Conservation (phyloP, 148 eudicot genomes). For the Limonium bicolor region DNA sequence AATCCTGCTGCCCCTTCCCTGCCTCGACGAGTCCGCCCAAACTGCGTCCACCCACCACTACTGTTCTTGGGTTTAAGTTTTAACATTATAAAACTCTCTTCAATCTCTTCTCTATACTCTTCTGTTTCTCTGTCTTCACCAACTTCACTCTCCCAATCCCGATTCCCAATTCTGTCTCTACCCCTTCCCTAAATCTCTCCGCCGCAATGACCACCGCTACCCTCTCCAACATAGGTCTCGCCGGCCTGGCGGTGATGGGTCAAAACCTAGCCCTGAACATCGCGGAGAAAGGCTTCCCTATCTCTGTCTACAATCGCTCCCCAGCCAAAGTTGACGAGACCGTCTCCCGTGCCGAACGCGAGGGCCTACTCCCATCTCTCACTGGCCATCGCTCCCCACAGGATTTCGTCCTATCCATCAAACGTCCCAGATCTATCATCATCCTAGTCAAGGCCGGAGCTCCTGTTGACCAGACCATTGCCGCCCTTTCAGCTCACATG, state of each 20-base stretch:
- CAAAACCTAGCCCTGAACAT: constrained; percentile 83
- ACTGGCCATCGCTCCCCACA: constrained; percentile 39
- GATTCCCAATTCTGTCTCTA: background rate
- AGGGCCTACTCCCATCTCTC: constrained; percentile 49
- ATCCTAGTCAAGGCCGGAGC: constrained; percentile 79
- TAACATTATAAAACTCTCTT: background rate
- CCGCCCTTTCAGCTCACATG: constrained; percentile 36
- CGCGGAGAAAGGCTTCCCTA: constrained; percentile 74
- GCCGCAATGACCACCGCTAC: constrained; percentile 18
- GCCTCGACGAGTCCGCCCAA: constrained; percentile 54
- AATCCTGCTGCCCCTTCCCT: constrained; percentile 34
- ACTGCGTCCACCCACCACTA: background rate
- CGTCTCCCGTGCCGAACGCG: constrained; percentile 38
- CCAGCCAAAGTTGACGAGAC: constrained; percentile 52
- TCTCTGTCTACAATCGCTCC: constrained; percentile 80
- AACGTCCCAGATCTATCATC: constrained; percentile 59
- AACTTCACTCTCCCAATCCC: no score
- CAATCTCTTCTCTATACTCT: no score
- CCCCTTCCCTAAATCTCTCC: background rate
- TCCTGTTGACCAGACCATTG: constrained; percentile 69
- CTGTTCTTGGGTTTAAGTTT: no score
- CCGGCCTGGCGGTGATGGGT: constrained; percentile 84
- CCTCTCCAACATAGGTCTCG: constrained; percentile 56
- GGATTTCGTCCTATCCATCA: constrained; percentile 59
- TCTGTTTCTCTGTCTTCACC: background rate